A percentile compares a stretch with the other conserved stretches of the same genome.
These are phyloP conservation scores for Macrophomina tecta DNA, from an alignment of 2,329 filamentous ascomycete species.

Conservation along the genomic window DNA sequence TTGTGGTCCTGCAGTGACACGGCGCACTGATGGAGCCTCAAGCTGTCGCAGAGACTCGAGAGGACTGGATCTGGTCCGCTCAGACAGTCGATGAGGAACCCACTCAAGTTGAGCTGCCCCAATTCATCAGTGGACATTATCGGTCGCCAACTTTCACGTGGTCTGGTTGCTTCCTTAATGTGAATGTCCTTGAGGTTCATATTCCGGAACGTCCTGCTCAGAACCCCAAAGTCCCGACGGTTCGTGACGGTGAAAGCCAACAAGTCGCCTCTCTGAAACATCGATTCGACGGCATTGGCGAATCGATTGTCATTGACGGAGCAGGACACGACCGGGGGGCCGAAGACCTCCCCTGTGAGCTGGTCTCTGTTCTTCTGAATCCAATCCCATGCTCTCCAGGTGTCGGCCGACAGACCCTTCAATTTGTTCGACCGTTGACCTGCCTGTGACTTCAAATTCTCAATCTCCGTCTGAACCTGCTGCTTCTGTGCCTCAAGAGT, in stretches of 20 bases:
- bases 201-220: conserved; percentile 58
- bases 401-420: conserved; percentile 65
- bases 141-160: conserved; percentile 61
- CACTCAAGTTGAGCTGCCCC: conserved; percentile 69
- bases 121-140: conserved; percentile 65
- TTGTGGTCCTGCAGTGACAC: conserved; percentile 68
- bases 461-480: conserved; percentile 42
- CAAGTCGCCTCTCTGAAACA: conserved; percentile 60
- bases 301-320: conserved; percentile 76
- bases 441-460: conserved; percentile 71
- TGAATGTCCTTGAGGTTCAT: conserved; percentile 67
- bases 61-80: conserved; percentile 82
- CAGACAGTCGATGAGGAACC: conserved; percentile 79
- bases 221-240: conserved; percentile 72
- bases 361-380: conserved; percentile 70
- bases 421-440: conserved; percentile 77
- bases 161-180: conserved; percentile 67
- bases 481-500: conserved; percentile 29
- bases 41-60: conserved; percentile 83
- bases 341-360: conserved; percentile 79
- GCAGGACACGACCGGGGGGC: conserved; percentile 80
- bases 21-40: conserved; percentile 70
- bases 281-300: conserved; percentile 64
- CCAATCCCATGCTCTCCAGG: conserved; percentile 79
- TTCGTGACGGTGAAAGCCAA: conserved; percentile 76